phyloP scores from a whole-genome alignment of 2,329 filamentous ascomycete genomes.

The Fusarium pseudonygamai region DNA sequence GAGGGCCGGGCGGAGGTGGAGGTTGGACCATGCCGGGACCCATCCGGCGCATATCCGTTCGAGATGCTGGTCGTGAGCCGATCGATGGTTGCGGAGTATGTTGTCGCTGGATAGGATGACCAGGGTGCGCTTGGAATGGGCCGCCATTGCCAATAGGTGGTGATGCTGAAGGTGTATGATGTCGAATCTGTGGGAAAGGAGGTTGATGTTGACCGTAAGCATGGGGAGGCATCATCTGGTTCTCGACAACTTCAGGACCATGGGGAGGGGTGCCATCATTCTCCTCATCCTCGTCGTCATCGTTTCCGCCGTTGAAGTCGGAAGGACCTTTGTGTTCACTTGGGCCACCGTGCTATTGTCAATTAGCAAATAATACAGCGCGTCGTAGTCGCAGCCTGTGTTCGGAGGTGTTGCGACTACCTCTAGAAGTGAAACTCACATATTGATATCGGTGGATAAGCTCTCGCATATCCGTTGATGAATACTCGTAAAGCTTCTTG shows the following conservation, averaged over 20 bases:
- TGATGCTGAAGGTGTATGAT: slow-evolving; percentile 85
- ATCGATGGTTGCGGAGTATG: slow-evolving; percentile 82
- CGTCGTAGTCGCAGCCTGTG: background rate
- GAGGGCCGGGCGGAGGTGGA: slow-evolving; percentile 64
- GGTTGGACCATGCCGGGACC: slow-evolving; percentile 77
- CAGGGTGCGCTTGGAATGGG: slow-evolving; percentile 63
- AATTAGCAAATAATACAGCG: slow-evolving; percentile 11
- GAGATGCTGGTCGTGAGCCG: slow-evolving; percentile 74
- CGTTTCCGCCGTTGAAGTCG: slow-evolving; percentile 89
- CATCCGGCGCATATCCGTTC: slow-evolving; percentile 80
- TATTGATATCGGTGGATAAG: slow-evolving; percentile 90
- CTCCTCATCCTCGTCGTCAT: slow-evolving; percentile 85
- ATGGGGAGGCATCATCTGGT: slow-evolving; percentile 74
- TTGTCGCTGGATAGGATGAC: slow-evolving; percentile 64
- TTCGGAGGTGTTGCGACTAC: background rate
- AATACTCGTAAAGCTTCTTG: slow-evolving; percentile 99
- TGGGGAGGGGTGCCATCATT: slow-evolving; percentile 75
- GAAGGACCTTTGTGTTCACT: slow-evolving; percentile 96
- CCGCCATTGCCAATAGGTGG: slow-evolving; percentile 86
- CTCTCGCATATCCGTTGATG: slow-evolving; percentile 91
- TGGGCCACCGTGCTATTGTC: slow-evolving; percentile 80
- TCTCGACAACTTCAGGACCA: slow-evolving; percentile 64
- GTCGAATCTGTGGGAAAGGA: slow-evolving; percentile 82
- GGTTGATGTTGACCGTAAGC: slow-evolving; percentile 68
- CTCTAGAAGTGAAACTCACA: slow-evolving; percentile 64